These are phyloP conservation scores for Penicillium sp. DNA, from an alignment of 2,329 filamentous ascomycete species.

Conservation along the genomic window DNA sequence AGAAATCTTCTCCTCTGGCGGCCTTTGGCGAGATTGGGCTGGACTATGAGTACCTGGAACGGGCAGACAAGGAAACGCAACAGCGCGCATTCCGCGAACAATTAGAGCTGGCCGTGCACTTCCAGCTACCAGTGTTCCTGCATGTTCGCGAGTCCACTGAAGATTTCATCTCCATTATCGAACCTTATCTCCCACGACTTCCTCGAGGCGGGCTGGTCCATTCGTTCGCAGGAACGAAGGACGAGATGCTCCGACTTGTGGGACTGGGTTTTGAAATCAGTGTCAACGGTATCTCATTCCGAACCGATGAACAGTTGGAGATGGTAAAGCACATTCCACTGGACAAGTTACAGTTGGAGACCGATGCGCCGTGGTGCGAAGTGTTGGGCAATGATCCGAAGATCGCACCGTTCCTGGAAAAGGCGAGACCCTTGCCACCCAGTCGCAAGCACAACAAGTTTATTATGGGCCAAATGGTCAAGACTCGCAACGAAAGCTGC, in stretches of 20 bases:
- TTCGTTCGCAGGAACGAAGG: conserved; percentile 76
- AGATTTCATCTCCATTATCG: conserved; percentile 48
- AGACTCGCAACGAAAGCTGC: conserved; percentile 53
- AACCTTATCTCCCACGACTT: conserved; percentile 41
- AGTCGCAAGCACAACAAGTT: conserved; percentile 56
- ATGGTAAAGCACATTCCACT: conserved; percentile 49
- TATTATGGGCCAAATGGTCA: conserved; percentile 49
- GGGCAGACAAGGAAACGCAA: conserved; percentile 47
- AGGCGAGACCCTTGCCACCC: conserved; percentile 40
- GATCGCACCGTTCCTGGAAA: conserved; percentile 44
- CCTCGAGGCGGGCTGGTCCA: conserved; percentile 71
- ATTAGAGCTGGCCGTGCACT: conserved; percentile 41
- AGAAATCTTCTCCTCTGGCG: conserved; percentile 35
- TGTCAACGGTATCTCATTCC: conserved; percentile 55
- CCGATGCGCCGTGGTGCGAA: conserved; percentile 54
- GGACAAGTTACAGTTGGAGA: conserved; percentile 49
- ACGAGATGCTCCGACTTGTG: conserved; percentile 45
- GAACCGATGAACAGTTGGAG: conserved; percentile 40
- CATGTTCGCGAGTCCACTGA: conserved; percentile 46
- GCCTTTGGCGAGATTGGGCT: conserved; percentile 56
- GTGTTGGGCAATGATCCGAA: conserved; percentile 42
- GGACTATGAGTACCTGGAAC: conserved; percentile 52
- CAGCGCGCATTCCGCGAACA: conserved; percentile 45
- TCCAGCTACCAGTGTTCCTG: conserved; percentile 36
- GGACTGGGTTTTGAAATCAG: conserved; percentile 47